A percentile compares a stretch with the other conserved stretches of the same genome.
Conservation (phyloP, 75 land plant genomes). For the Selaginella moellendorffii region DNA sequence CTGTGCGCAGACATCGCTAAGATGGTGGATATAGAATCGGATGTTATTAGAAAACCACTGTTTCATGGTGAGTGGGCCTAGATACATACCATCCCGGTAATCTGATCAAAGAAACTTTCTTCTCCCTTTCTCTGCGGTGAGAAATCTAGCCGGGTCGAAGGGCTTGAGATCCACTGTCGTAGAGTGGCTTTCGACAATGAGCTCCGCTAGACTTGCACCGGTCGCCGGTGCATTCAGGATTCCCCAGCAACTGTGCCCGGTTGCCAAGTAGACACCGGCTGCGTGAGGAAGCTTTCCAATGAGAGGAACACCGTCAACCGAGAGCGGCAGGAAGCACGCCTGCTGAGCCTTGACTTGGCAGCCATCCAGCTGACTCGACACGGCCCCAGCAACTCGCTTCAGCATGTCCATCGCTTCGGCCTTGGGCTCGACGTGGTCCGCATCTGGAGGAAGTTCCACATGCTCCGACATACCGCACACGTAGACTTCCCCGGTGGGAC, state of each 20-base stretch:
- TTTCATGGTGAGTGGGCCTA: constrained; percentile 48
- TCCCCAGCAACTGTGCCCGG: constrained; percentile 96
- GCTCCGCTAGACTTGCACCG: constrained; percentile 74
- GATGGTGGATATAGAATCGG: constrained; percentile 14
- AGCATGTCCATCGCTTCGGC: constrained; percentile 47
- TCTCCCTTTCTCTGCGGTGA: no score
- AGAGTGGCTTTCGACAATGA: constrained; percentile 53
- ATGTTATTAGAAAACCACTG: constrained; percentile 28
- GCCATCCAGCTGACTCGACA: constrained; percentile 52
- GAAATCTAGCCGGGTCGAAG: constrained; percentile 66
- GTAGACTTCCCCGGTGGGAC: constrained; percentile 88
- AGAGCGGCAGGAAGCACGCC: constrained; percentile 80
- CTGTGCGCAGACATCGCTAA: constrained; percentile 39
- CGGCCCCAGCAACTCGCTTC: constrained; percentile 41
- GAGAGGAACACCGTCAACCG: constrained; percentile 52
- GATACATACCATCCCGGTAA: neutral
- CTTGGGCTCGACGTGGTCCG: constrained; percentile 36
- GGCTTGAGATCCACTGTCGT: constrained; percentile 43
- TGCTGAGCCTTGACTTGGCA: constrained; percentile 58
- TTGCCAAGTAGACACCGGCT: constrained; percentile 59
- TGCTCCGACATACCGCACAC: constrained; percentile 77
- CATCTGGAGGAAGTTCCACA: constrained; percentile 52
- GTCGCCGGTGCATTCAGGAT: constrained; percentile 89
- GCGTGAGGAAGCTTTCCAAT: constrained; percentile 67
- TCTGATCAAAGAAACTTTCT: no score